phyloP scores from a whole-genome alignment of 1,284 basidiomycete species.

The Boletus subluridellus region DNA sequence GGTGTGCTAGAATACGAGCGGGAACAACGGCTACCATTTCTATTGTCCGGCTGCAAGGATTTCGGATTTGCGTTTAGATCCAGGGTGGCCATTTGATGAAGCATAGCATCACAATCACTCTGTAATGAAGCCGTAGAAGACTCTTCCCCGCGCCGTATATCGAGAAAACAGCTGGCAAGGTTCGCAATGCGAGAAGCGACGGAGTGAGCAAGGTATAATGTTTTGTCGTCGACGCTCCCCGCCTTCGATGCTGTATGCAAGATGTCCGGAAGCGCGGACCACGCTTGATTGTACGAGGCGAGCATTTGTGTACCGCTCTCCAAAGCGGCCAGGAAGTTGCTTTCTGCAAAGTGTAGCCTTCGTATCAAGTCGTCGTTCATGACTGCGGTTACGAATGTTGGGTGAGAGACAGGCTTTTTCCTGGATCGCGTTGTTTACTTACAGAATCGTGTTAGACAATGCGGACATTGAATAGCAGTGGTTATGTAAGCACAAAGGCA shows the following conservation, averaged over 20 bases:
- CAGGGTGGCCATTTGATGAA: constrained; percentile 7
- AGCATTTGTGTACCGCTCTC: background rate
- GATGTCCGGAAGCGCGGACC: background rate
- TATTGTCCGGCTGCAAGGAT: background rate
- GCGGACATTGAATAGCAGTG: constrained; percentile 14
- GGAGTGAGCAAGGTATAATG: background rate
- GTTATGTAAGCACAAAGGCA: background rate
- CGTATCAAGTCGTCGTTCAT: constrained; percentile 1
- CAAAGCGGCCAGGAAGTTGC: constrained; percentile 6
- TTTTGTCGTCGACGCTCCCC: background rate
- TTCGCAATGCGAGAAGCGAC: constrained; percentile 12
- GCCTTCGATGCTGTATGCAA: background rate
- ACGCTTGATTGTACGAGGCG: constrained; percentile 3
- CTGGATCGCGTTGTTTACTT: no score
- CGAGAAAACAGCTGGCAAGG: constrained; percentile 7
- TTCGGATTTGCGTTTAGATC: background rate
- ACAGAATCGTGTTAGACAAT: constrained; percentile 1
- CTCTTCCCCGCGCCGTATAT: constrained; percentile 4
- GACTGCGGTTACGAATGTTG: background rate
- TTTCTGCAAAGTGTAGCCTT: constrained; percentile 1
- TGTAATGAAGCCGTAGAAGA: background rate
- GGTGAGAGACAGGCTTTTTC: no score
- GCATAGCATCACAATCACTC: constrained; percentile 9
- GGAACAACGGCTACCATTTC: background rate
- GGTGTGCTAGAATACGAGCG: background rate